phyloP scores from a whole-genome alignment of 495 filamentous ascomycete species.

The Talaromyces borbonicus region DNA sequence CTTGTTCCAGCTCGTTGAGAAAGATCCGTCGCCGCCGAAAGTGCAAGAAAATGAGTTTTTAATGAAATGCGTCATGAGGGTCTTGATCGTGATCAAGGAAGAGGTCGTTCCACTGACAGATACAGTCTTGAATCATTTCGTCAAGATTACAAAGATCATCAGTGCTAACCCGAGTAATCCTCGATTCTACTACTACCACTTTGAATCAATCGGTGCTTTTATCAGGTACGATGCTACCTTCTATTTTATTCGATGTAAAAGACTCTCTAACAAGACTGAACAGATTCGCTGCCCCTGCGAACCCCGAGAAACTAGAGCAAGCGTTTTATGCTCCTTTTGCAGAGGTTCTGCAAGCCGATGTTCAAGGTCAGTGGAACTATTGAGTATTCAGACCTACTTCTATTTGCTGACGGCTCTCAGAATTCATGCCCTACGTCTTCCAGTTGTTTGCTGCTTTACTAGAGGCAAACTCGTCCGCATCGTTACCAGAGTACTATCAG shows the following conservation, averaged over 20 bases:
- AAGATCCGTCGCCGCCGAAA: conserved; percentile 72
- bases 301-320: conserved; percentile 64
- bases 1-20: conserved; percentile 83
- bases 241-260: background rate
- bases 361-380: conserved; percentile 49
- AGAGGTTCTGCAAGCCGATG: conserved; percentile 63
- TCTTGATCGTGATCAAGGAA: conserved; percentile 85
- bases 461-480: conserved; percentile 64
- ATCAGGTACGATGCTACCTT: conserved; percentile 58
- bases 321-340: conserved; percentile 71
- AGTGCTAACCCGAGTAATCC: conserved; percentile 93
- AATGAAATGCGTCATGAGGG: conserved; percentile 96
- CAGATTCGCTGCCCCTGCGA: conserved; percentile 58
- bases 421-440: conserved; percentile 95
- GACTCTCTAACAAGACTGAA: background rate
- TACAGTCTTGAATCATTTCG: conserved; percentile 62
- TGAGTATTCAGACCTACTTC: background rate
- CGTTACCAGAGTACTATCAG: conserved; percentile 67
- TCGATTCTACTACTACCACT: conserved; percentile 96
- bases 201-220: conserved; percentile 92
- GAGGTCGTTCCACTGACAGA: conserved; percentile 60
- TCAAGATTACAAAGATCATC: conserved; percentile 81
- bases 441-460: conserved; percentile 86
- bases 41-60: conserved; percentile 98
- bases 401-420: conserved; percentile 27